Conservation (phyloP, 208 protist species). For the Angomonas ambiguus region DNA sequence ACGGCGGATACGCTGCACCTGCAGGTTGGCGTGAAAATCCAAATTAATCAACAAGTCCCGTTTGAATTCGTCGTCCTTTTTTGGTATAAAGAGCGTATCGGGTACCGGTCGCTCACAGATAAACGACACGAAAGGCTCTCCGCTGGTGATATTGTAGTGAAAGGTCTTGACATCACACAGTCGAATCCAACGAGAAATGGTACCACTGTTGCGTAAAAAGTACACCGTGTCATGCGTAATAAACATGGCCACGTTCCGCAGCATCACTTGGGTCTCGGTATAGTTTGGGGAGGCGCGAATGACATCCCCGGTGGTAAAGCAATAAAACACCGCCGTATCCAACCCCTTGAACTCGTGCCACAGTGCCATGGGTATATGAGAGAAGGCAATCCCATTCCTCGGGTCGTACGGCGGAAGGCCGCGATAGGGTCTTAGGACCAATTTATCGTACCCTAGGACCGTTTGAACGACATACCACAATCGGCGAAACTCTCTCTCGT, state of each 20-base stretch:
- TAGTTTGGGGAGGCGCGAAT: constrained; percentile 27
- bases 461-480: constrained; percentile 60
- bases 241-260: constrained; percentile 18
- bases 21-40: constrained; percentile 33
- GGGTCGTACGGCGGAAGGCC: constrained; percentile 74
- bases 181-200: constrained; percentile 30
- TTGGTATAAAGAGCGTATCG: constrained; percentile 32
- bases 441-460: constrained; percentile 65
- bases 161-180: constrained; percentile 7
- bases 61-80: constrained; percentile 11
- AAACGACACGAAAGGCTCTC: constrained; percentile 28
- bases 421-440: constrained; percentile 45
- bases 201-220: constrained; percentile 27
- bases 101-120: constrained; percentile 23
- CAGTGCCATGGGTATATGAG: constrained; percentile 58
- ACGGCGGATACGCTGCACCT: constrained; percentile 27
- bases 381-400: constrained; percentile 61
- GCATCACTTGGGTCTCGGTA: constrained; percentile 10
- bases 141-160: constrained; percentile 23
- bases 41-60: constrained; percentile 4
- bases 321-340: constrained; percentile 56
- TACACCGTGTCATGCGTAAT: constrained; percentile 46
- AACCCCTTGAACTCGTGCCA: constrained; percentile 65
- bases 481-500: constrained; percentile 35
- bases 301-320: constrained; percentile 49